These are phyloP conservation scores for Silene noctiflora DNA, from an alignment of 179 eudicot species.

Conservation along the genomic window DNA sequence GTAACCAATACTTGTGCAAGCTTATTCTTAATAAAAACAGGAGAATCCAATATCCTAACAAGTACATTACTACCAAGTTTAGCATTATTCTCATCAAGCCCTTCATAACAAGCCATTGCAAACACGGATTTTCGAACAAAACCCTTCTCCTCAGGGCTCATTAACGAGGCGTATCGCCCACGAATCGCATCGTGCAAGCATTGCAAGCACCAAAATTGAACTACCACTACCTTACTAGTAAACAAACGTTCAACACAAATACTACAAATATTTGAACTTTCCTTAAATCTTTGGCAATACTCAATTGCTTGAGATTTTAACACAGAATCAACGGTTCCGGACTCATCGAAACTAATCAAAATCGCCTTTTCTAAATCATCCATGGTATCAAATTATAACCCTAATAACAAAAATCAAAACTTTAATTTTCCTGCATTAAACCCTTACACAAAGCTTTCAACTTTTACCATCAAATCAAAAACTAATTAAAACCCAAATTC, in stretches of 20 bases:
- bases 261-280: slow-evolving; percentile 50
- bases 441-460: slow-evolving; percentile 7
- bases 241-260: slow-evolving; percentile 66
- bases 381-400: slow-evolving; percentile 34
- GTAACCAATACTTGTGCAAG: slow-evolving; percentile 89
- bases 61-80: slow-evolving; percentile 27
- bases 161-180: slow-evolving; percentile 47
- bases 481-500: neutral
- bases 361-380: slow-evolving; percentile 96
- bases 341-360: slow-evolving; percentile 76
- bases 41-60: slow-evolving; percentile 75
- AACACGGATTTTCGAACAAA: slow-evolving; percentile 73
- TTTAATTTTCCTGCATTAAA: slow-evolving; percentile 1
- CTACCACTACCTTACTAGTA: slow-evolving; percentile 49
- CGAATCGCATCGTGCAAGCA: slow-evolving; percentile 68
- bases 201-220: slow-evolving; percentile 94
- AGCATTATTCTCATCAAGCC: slow-evolving; percentile 29
- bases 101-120: slow-evolving; percentile 64
- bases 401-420: slow-evolving; percentile 10
- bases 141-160: slow-evolving; percentile 63
- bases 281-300: slow-evolving; percentile 70
- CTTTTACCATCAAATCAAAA: slow-evolving; percentile 16
- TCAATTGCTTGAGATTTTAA: slow-evolving; percentile 76
- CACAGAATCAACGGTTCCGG: slow-evolving; percentile 53
- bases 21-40: slow-evolving; percentile 77